Conservation (phyloP, 2,329 filamentous ascomycete genomes). For the Penicillium oxalicum region DNA sequence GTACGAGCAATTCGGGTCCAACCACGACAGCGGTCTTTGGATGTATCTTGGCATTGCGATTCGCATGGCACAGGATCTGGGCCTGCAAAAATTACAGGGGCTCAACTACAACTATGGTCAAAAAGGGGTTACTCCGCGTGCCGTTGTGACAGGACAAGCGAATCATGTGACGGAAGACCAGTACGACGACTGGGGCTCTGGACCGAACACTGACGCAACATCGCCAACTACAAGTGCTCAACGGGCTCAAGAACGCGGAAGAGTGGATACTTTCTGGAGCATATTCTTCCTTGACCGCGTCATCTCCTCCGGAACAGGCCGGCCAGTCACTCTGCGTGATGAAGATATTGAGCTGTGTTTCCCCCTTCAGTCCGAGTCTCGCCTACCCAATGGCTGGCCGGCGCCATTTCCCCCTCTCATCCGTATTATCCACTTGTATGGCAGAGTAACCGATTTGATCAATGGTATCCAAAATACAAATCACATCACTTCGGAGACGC, state of each 20-base stretch:
- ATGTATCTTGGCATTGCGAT: conserved; percentile 90
- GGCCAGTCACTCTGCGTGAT: conserved; percentile 75
- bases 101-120: conserved; percentile 53
- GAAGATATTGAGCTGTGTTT: conserved; percentile 79
- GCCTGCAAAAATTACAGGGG: conserved; percentile 74
- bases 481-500: conserved; percentile 68
- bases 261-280: conserved; percentile 83
- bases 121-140: conserved; percentile 51
- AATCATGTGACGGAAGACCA: conserved; percentile 41
- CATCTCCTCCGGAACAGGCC: conserved; percentile 79
- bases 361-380: conserved; percentile 49
- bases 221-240: conserved; percentile 50
- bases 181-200: conserved; percentile 38
- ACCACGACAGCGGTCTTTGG: conserved; percentile 84
- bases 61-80: conserved; percentile 72
- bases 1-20: conserved; percentile 83
- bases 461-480: conserved; percentile 71
- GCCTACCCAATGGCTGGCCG: conserved; percentile 60
- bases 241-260: conserved; percentile 67
- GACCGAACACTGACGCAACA: conserved; percentile 20
- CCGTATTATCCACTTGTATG: conserved; percentile 79
- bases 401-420: conserved; percentile 74
- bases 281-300: conserved; percentile 83
- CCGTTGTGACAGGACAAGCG: conserved; percentile 44
- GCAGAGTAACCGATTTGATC: conserved; percentile 73